Percentiles rank a stretch among this genome's conserved stretches.
Evolutionary conservation across 441 rosid species (phyloP).

Genomic region (Sinapis alba): DNA sequence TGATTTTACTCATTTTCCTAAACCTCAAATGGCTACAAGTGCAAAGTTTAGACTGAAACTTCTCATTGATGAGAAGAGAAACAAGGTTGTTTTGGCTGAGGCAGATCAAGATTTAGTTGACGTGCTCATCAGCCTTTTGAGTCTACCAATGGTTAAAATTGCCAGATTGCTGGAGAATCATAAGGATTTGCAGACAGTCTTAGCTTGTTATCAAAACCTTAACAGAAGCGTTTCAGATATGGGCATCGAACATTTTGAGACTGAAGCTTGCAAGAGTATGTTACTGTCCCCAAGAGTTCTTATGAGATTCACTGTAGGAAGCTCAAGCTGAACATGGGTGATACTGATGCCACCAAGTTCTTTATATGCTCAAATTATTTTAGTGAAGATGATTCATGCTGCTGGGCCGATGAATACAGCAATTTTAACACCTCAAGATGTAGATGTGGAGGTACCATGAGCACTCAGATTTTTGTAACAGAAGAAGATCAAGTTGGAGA

Average conservation of each 20-base stretch:
- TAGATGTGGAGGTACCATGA: not conserved
- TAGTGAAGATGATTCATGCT: too few relatives aligned
- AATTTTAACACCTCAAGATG: conserved; percentile 5
- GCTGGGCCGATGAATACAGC: too few relatives aligned
- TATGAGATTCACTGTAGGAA: not conserved
- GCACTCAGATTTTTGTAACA: not conserved
- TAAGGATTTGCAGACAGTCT: not conserved
- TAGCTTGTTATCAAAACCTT: conserved; percentile 8
- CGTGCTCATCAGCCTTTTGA: conserved; percentile 1
- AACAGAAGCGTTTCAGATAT: not conserved
- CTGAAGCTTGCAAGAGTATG: conserved; percentile 4
- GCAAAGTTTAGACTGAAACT: conserved; percentile 15
- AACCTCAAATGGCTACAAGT: not conserved
- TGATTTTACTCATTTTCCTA: not conserved
- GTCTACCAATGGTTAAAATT: not conserved
- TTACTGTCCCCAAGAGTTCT: not conserved
- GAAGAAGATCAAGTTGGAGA: not conserved
- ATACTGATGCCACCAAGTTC: too few relatives aligned
- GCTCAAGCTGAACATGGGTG: too few relatives aligned
- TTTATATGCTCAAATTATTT: too few relatives aligned
- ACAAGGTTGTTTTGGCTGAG: conserved; percentile 22
- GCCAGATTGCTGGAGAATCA: not conserved
- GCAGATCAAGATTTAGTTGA: conserved; percentile 15
- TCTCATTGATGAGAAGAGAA: conserved; percentile 8
- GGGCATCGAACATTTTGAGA: not conserved